Conservation (phyloP, 257 asterid genomes). For the Salvia splendens region DNA sequence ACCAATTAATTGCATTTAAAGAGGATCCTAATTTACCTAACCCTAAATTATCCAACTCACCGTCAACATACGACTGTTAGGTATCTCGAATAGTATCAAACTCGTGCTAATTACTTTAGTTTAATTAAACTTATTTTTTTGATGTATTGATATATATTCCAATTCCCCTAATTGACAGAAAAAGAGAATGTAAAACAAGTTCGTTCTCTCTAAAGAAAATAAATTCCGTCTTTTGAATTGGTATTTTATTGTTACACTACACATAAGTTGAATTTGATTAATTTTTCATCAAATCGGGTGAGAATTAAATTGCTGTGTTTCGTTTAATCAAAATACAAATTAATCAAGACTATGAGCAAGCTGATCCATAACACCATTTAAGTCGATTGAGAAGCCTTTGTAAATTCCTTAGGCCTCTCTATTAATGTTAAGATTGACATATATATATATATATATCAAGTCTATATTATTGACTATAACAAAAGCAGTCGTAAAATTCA, state of each 20-base stretch:
- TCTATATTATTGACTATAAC: not conserved
- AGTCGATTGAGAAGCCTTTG: conserved; percentile 20
- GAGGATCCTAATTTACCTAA: too few relatives aligned
- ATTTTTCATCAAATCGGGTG: too few relatives aligned
- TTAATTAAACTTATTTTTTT: not conserved
- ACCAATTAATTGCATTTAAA: too few relatives aligned
- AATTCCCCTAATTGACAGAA: not conserved
- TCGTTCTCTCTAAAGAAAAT: too few relatives aligned
- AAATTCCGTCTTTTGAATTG: too few relatives aligned
- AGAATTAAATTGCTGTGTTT: too few relatives aligned
- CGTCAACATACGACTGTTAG: not conserved
- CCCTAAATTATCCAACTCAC: not conserved
- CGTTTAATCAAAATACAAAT: too few relatives aligned
- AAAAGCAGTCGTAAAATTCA: not conserved
- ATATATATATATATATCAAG: not conserved
- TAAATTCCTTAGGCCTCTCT: not conserved
- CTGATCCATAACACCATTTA: not conserved
- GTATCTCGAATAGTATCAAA: not conserved
- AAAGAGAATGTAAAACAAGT: not conserved
- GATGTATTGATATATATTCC: not conserved
- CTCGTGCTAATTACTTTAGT: not conserved
- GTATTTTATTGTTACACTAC: too few relatives aligned
- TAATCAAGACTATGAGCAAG: too few relatives aligned
- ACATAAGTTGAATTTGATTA: too few relatives aligned
- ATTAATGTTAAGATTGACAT: not conserved